Evolutionary conservation across 2,329 filamentous ascomycete species (phyloP).

Genomic region (Macrophomina pseudophaseolina): DNA sequence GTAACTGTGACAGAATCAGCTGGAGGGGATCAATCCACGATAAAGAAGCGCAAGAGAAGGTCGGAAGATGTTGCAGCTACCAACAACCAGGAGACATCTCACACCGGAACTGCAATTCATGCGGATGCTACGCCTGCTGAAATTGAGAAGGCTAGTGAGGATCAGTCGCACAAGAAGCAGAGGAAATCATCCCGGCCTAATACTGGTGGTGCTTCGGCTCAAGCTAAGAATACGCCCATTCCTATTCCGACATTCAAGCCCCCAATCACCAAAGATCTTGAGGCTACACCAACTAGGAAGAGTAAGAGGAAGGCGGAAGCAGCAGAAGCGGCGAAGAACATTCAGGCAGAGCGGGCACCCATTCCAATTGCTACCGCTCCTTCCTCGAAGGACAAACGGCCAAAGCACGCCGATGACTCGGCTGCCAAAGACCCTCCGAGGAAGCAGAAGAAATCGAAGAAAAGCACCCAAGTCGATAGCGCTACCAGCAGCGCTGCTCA

Average conservation of each 20-base stretch:
- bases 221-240: conserved; percentile 18
- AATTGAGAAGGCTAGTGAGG: neutral
- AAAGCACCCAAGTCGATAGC: neutral
- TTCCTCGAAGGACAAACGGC: neutral
- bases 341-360: neutral
- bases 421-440: neutral
- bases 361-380: neutral
- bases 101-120: neutral
- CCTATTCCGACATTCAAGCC: conserved; percentile 11
- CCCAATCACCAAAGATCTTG: neutral
- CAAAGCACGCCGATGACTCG: neutral
- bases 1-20: neutral
- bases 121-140: neutral
- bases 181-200: conserved; percentile 16
- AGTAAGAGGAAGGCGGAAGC: conserved; percentile 18
- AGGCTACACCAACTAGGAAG: conserved; percentile 2
- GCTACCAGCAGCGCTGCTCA: neutral
- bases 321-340: neutral
- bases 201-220: neutral
- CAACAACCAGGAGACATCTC: neutral
- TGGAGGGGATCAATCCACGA: neutral
- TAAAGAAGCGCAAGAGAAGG: conserved; percentile 25
- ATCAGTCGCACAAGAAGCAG: conserved; percentile 18
- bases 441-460: conserved; percentile 15
- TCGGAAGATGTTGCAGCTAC: neutral